These are phyloP conservation scores for Macadamia tetraphylla DNA, from an alignment of 164 flowering plant species.

Conservation along the genomic window DNA sequence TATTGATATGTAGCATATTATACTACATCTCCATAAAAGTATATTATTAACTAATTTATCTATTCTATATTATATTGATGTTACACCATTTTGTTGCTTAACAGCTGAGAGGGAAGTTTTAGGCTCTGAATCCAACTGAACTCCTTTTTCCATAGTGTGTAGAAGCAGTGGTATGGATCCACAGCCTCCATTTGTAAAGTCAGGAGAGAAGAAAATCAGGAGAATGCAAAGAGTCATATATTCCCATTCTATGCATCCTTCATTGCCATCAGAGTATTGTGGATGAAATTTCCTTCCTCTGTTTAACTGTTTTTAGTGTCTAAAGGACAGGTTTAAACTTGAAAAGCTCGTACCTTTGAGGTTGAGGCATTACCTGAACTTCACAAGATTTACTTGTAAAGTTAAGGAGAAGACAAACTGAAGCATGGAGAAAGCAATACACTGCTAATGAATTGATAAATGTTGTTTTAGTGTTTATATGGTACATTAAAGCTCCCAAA, in stretches of 20 bases:
- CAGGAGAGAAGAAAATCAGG: neutral
- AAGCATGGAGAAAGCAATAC: neutral
- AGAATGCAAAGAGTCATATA: neutral
- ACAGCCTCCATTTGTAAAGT: neutral
- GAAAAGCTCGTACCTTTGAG: neutral
- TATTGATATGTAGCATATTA: neutral
- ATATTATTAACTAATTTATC: neutral
- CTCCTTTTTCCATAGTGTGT: neutral
- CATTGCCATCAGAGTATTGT: no score
- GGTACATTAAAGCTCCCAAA: neutral
- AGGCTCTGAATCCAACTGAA: neutral
- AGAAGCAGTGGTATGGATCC: neutral
- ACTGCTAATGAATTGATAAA: neutral
- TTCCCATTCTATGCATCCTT: neutral
- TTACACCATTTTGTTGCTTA: constrained; percentile 10
- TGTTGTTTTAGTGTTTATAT: neutral
- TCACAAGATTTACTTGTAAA: neutral
- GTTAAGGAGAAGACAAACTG: neutral
- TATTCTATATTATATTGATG: neutral
- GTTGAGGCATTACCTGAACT: neutral
- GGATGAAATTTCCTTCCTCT: neutral
- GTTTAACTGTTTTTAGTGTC: no score
- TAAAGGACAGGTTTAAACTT: constrained; percentile 11
- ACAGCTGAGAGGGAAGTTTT: constrained; percentile 34
- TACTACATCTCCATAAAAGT: no score